Percentiles rank a stretch among this genome's conserved stretches.
Evolutionary conservation across 1,139 yeast genomes (phyloP).

Genomic region (Taphrina communis): DNA sequence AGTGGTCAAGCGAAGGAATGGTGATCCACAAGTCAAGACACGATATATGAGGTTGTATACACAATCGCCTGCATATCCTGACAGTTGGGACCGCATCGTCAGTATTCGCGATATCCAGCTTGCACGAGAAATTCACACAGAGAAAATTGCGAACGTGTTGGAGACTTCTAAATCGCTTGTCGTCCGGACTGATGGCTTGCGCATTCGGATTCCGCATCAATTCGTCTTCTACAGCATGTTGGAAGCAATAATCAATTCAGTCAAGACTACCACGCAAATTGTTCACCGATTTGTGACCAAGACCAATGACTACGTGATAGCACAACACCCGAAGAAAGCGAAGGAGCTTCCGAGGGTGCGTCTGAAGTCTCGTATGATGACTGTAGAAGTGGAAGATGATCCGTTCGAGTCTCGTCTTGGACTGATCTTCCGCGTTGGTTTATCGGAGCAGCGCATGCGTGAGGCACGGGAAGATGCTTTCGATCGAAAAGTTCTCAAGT

Average conservation of each 20-base stretch:
- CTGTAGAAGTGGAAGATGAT: slow-evolving; percentile 73
- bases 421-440: slow-evolving; percentile 77
- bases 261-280: slow-evolving; percentile 66
- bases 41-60: slow-evolving; percentile 59
- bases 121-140: slow-evolving; percentile 29
- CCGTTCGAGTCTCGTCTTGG: slow-evolving; percentile 82
- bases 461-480: slow-evolving; percentile 64
- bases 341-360: slow-evolving; percentile 61
- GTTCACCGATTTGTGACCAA: slow-evolving; percentile 59
- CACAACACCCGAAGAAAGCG: slow-evolving; percentile 58
- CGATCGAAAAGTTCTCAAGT: slow-evolving; percentile 54
- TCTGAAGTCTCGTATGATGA: slow-evolving; percentile 58
- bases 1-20: slow-evolving; percentile 51
- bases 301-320: slow-evolving; percentile 53
- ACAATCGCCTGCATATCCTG: slow-evolving; percentile 61
- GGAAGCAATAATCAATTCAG: slow-evolving; percentile 67
- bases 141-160: not conserved
- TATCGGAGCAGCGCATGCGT: slow-evolving; percentile 71
- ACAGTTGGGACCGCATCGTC: slow-evolving; percentile 55
- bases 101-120: slow-evolving; percentile 49
- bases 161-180: slow-evolving; percentile 27
- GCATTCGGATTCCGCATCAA: slow-evolving; percentile 63
- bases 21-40: slow-evolving; percentile 51
- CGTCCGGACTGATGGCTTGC: slow-evolving; percentile 49
- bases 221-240: slow-evolving; percentile 69